phyloP scores from a whole-genome alignment of 345 rosid species.

The Dipteronia dyeriana region DNA sequence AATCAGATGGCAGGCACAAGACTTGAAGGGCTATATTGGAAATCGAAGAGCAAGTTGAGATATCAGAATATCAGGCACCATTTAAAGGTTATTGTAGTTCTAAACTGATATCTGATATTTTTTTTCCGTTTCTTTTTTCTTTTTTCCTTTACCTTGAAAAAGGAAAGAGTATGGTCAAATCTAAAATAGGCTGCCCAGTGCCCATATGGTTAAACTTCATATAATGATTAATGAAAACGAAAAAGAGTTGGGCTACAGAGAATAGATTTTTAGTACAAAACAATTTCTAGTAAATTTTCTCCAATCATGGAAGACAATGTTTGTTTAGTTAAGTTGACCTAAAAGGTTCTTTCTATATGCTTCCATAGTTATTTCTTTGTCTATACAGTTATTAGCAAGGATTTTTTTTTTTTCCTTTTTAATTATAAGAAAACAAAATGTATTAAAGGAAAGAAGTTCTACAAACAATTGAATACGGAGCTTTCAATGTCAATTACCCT shows the following conservation, averaged over 20 bases:
- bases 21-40: not conserved
- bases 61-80: not conserved
- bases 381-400: not conserved
- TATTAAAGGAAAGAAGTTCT: not conserved
- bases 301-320: not conserved
- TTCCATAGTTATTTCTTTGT: not conserved
- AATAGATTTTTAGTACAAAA: not conserved
- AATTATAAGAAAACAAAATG: not conserved
- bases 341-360: not conserved
- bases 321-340: not conserved
- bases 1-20: conserved; percentile 1
- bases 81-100: not conserved
- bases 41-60: not conserved
- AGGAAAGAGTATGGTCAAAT: not conserved
- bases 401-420: no score
- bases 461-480: not conserved
- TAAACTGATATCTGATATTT: not conserved
- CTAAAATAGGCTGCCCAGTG: not conserved
- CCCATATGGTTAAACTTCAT: not conserved
- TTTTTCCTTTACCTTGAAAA: not conserved
- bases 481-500: not conserved
- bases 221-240: not conserved
- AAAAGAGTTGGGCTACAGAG: not conserved
- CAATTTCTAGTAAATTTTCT: not conserved
- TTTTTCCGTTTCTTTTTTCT: not conserved